Percentiles rank a stretch among this genome's conserved stretches.
These are phyloP conservation scores for Penicillium decumbens DNA, from an alignment of 2,329 filamentous ascomycete genomes.

Conservation along the genomic window DNA sequence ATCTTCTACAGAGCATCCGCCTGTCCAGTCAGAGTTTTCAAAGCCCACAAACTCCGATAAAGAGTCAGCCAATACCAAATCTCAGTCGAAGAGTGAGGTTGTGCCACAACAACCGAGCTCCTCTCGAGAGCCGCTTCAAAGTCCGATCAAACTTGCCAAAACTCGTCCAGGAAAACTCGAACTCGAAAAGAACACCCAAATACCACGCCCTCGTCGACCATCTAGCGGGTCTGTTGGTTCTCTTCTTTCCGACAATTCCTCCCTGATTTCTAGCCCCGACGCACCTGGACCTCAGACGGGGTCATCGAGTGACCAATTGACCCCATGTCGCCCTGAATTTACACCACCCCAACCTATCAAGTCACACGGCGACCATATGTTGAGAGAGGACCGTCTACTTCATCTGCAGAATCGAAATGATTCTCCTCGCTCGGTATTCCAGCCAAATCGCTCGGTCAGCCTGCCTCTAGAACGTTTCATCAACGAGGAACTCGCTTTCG, in stretches of 20 bases:
- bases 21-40: neutral
- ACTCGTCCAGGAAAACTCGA: slow-evolving; percentile 18
- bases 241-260: slow-evolving; percentile 30
- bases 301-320: slow-evolving; percentile 27
- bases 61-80: slow-evolving; percentile 1
- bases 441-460: slow-evolving; percentile 33
- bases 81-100: slow-evolving; percentile 1
- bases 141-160: slow-evolving; percentile 33
- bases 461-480: slow-evolving; percentile 40
- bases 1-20: neutral
- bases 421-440: slow-evolving; percentile 20
- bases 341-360: slow-evolving; percentile 16
- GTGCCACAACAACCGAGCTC: slow-evolving; percentile 7
- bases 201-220: slow-evolving; percentile 21
- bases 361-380: slow-evolving; percentile 23
- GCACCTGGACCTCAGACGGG: slow-evolving; percentile 23
- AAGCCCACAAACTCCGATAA: neutral
- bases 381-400: slow-evolving; percentile 32
- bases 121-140: slow-evolving; percentile 29
- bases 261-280: slow-evolving; percentile 30
- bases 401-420: slow-evolving; percentile 26
- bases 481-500: slow-evolving; percentile 34
- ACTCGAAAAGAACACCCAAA: slow-evolving; percentile 18
- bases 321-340: slow-evolving; percentile 20
- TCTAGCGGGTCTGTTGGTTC: slow-evolving; percentile 32